Base-by-base conservation (phyloP, 2,329 filamentous ascomycete genomes). In the Iodosphaeria phyllophila region DNA sequence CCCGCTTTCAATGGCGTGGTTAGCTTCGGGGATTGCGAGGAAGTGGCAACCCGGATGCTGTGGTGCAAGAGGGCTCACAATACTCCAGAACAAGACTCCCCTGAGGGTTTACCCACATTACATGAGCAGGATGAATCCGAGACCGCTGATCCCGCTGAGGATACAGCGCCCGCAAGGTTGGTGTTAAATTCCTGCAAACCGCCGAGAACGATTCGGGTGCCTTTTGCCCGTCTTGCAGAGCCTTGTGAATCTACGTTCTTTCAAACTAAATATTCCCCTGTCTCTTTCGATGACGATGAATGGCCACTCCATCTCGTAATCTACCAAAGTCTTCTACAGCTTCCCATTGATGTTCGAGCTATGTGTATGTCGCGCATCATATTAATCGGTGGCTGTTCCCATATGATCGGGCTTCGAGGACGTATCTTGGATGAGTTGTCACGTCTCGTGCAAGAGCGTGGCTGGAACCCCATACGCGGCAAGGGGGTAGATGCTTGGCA, bases 281-380 rank as follows among this genome's bases (percentile, higher is more conserved):
- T 48, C 11, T 68, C 71, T 19, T 71, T 83, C 32, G 89, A 98
- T 41, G 84, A 95, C 38, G 63, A 98, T 36, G 86, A 95, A 34
- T 61, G 78, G 11, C 73, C 86, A 0, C 41, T 95, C 1, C 79
- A 78, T 25, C 44, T 72, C 8, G 60, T 95, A 6, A 57, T 91
- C 3, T 91, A 92, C 48, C 64, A 67, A 26, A 64, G 72, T 18
- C 61, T 98, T 2, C 57, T 91, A 2, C 60, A 68, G 6, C 57
- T 93, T 1, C 78, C 83, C 0, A 53, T 86, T 4, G 89, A 98
- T 46, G 71, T 84, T 4, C 71, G 89, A 13, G 74, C 77, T 1
- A 52, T 74, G 4, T 93, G 86, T 47, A 89, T 93, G 71, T 73
- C 83, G 2, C 76, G 86, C 19, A 77, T 95, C 22, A 58, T 92